A percentile compares a stretch with the other conserved stretches of the same genome.
phyloP scores from a whole-genome alignment of 768 basidiomycete genomes.

The Trichaptum fuscoviolaceum region DNA sequence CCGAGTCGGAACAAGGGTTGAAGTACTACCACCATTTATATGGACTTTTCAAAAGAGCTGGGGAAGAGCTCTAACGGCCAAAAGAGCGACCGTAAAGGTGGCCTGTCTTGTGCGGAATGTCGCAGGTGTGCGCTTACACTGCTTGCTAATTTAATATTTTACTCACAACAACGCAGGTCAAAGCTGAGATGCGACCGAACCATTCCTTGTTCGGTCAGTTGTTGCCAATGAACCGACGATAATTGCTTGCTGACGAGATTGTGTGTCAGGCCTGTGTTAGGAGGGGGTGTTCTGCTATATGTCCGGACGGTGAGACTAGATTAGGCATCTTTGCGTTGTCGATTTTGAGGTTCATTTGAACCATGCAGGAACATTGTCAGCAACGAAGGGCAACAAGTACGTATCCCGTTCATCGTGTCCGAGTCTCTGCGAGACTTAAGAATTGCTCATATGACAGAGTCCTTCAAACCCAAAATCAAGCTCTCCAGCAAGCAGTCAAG shows the following conservation, averaged over 20 bases:
- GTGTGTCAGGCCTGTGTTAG: constrained; percentile 54
- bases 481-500: constrained; percentile 43
- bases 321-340: neutral
- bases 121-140: constrained; percentile 41
- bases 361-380: constrained; percentile 37
- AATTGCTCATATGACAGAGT: constrained; percentile 30
- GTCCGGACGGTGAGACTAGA: constrained; percentile 38
- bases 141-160: neutral
- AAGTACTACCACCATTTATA: neutral
- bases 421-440: neutral
- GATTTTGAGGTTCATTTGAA: neutral
- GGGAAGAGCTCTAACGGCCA: neutral
- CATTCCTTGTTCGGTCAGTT: constrained; percentile 3
- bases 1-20: neutral
- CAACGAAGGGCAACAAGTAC: constrained; percentile 55
- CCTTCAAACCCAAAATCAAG: constrained; percentile 45
- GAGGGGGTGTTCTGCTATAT: constrained; percentile 47
- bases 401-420: constrained; percentile 10
- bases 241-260: constrained; percentile 31
- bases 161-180: constrained; percentile 26
- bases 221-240: neutral
- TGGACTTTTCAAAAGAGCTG: constrained; percentile 1
- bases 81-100: constrained; percentile 28
- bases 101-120: constrained; percentile 49
- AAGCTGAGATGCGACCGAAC: constrained; percentile 52